These are phyloP conservation scores for Pseudoneurospora amorphoporcata DNA, from an alignment of 495 filamentous ascomycete species.

Conservation along the genomic window DNA sequence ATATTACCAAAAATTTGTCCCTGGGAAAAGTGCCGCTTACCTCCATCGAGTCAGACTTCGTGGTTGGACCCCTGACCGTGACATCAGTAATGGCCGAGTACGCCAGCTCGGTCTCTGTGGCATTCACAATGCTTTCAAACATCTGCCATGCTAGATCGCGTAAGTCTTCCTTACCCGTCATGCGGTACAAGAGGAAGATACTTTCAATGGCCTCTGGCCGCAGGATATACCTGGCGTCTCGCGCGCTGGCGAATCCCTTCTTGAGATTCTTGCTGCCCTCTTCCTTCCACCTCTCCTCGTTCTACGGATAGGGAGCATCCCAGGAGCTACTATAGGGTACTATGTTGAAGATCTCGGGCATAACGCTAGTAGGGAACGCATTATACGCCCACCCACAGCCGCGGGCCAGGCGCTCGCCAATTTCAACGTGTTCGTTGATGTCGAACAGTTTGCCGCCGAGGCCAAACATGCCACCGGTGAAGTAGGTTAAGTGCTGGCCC, in stretches of 20 bases:
- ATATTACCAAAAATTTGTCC: not conserved
- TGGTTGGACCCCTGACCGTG: conserved; percentile 13
- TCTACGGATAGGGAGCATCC: conserved; percentile 21
- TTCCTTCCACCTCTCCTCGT: conserved; percentile 21
- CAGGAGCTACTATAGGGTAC: conserved; percentile 44
- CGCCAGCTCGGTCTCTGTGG: conserved; percentile 34
- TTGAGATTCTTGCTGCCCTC: conserved; percentile 40
- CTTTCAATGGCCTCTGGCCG: conserved; percentile 55
- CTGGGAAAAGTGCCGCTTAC: conserved; percentile 9
- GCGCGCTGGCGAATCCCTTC: conserved; percentile 51
- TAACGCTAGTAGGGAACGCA: conserved; percentile 66
- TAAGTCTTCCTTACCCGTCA: conserved; percentile 42
- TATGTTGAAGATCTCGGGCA: conserved; percentile 66
- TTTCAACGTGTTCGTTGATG: conserved; percentile 56
- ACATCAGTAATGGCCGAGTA: conserved; percentile 39
- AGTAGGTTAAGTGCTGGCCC: conserved; percentile 50
- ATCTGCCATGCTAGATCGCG: conserved; percentile 48
- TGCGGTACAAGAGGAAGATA: conserved; percentile 57
- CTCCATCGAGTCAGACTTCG: conserved; percentile 35
- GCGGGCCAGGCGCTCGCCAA: conserved; percentile 66
- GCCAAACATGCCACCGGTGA: conserved; percentile 81
- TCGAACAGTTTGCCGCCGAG: conserved; percentile 68
- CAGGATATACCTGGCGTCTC: conserved; percentile 54
- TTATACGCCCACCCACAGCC: conserved; percentile 86
- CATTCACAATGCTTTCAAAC: conserved; percentile 38